Evolutionary conservation across 225 moss, liverwort and hornwort species (phyloP).

Genomic region (Polytrichum commune): DNA sequence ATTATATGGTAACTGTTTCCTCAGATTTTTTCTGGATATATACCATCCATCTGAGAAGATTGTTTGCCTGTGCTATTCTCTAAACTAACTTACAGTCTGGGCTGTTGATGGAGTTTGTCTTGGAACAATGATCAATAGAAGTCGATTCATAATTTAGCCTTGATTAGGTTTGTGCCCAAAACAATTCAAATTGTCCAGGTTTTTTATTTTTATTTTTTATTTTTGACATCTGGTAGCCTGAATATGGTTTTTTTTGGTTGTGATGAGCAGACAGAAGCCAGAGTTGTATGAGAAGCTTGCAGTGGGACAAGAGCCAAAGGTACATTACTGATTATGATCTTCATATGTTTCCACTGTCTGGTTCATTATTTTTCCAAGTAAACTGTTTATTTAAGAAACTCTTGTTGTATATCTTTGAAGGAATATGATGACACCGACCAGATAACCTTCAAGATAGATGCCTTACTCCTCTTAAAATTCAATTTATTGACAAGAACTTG

Average conservation of each 20-base stretch:
- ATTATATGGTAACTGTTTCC: background rate
- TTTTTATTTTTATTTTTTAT: too few relatives aligned
- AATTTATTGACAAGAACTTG: too few relatives aligned
- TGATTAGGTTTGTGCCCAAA: too few relatives aligned
- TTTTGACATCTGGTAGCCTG: too few relatives aligned
- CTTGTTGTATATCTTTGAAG: background rate
- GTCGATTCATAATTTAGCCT: too few relatives aligned
- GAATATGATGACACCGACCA: background rate
- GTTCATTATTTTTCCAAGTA: background rate
- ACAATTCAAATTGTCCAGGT: too few relatives aligned
- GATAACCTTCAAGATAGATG: background rate
- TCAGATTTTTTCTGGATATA: background rate
- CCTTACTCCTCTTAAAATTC: background rate
- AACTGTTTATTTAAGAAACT: background rate
- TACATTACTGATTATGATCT: constrained; percentile 8
- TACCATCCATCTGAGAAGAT: background rate
- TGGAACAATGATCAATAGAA: background rate
- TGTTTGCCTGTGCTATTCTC: background rate
- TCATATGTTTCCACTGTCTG: background rate
- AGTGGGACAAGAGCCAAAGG: constrained; percentile 79
- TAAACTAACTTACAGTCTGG: background rate
- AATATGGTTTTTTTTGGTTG: too few relatives aligned
- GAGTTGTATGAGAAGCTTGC: constrained; percentile 67
- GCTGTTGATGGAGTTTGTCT: background rate
- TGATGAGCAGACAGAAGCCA: constrained; percentile 60